A percentile compares a stretch with the other conserved stretches of the same genome.
phyloP scores from a whole-genome alignment of 208 protist genomes.

The Acanthamoeba lenticulata region DNA sequence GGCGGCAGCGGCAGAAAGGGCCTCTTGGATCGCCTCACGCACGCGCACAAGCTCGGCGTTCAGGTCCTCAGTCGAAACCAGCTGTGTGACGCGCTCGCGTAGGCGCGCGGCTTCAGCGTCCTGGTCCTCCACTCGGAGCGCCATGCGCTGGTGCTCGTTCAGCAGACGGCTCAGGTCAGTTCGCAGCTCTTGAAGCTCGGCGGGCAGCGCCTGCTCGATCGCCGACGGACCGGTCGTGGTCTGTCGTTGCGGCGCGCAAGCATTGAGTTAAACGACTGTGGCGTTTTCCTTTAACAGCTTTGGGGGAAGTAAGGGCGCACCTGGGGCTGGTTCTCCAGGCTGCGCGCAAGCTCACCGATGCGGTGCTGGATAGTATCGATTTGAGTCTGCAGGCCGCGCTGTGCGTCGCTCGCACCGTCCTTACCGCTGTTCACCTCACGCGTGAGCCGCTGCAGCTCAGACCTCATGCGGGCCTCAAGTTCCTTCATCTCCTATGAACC shows the following conservation, averaged over 20 bases:
- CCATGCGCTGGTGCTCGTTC: background rate
- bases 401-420: background rate
- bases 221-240: background rate
- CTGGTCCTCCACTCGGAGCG: background rate
- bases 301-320: no score
- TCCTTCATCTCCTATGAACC: conserved; percentile 19
- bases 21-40: background rate
- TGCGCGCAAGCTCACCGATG: background rate
- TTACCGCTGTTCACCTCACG: background rate
- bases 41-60: background rate
- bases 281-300: no score
- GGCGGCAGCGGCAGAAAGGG: no score
- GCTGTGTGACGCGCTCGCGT: background rate
- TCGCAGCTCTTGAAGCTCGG: background rate
- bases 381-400: background rate
- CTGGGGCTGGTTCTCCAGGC: background rate
- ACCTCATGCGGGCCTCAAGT: background rate
- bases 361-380: background rate
- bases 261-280: no score
- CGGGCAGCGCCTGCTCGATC: background rate
- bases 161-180: background rate
- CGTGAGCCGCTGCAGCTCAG: background rate
- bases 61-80: background rate
- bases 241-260: background rate
- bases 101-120: background rate